Base-by-base conservation (phyloP, 106 monocot genomes). In the Apostasia shenzhenica region DNA sequence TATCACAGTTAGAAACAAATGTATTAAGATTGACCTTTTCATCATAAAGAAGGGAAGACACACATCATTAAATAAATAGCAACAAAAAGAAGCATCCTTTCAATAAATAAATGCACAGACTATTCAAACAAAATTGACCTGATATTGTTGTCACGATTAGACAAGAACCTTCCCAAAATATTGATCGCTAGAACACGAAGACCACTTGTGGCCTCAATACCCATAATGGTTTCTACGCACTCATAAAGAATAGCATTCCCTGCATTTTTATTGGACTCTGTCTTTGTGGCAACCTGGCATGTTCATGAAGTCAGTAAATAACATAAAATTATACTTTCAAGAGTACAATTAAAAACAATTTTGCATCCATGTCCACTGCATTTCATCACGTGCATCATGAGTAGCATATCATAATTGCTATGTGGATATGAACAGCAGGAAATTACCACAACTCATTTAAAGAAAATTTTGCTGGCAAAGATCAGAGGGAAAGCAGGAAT, bases 231-330 rank as follows among this genome's bases (percentile, higher is more conserved):
- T 75, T 99, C 97, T 57, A 92, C 97, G 63, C 92, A 99, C 68
- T 99, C 92, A 81, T 99, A 99, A 9, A 99, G 79, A 80, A 99
- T 99, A 37, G 97, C 97, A 87, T 99, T 99, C 54, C 97, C 97
- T 72, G 92, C 86, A 83, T 92, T 99, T 76, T 92, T 99, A 70
- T 92, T 99, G 61, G 92, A 92, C 72, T 99, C 97, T 0, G 86
- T 99, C 74, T 99, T 99, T 52, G 92, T 92, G 12, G 97, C 69
- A 85, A 99, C 92, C 97, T 99, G 63, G 39, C 4, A 63, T 10
- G 42, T 48, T 48, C 48, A 48, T 48, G 44, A 62, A 48, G 48
- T 48, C 26, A 62, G 13, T 5, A 65, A 65, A 65, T 37, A 65
- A 26, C 48, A 65, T 43, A 64, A 50, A 5, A 50, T 50, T 50